These are phyloP conservation scores for Xanthoconium stramineum DNA, from an alignment of 768 basidiomycete species.

Conservation along the genomic window DNA sequence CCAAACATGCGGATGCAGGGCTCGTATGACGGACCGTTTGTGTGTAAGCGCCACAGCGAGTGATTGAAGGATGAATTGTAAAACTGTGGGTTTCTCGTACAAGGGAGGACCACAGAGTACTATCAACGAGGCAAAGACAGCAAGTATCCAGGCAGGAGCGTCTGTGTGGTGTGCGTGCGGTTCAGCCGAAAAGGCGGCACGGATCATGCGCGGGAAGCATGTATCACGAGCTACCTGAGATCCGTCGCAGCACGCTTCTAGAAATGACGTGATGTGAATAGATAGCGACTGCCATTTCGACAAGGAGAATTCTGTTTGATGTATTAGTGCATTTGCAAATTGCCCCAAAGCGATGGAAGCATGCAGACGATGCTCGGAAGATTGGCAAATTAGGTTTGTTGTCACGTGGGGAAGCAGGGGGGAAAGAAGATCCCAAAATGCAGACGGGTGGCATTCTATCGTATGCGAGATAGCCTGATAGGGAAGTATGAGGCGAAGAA, in stretches of 20 bases:
- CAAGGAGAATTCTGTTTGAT: constrained; percentile 31
- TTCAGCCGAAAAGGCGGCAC: constrained; percentile 25
- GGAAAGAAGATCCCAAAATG: constrained; percentile 16
- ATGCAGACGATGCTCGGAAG: constrained; percentile 18
- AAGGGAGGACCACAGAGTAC: constrained; percentile 43
- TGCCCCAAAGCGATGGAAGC: constrained; percentile 22
- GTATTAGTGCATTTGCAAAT: constrained; percentile 28
- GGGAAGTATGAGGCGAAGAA: constrained; percentile 4
- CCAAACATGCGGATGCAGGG: constrained; percentile 48
- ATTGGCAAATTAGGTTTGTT: constrained; percentile 10
- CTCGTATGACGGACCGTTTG: constrained; percentile 33
- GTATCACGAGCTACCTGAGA: neutral
- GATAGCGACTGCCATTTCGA: constrained; percentile 26
- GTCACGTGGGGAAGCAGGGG: constrained; percentile 24
- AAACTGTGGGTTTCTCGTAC: constrained; percentile 37
- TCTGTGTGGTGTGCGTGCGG: constrained; percentile 17
- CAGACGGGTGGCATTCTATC: constrained; percentile 14
- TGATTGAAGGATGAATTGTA: constrained; percentile 38
- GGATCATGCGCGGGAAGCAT: constrained; percentile 28
- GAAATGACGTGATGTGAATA: constrained; percentile 24
- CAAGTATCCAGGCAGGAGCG: constrained; percentile 43
- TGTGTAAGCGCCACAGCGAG: constrained; percentile 35
- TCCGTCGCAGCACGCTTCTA: constrained; percentile 16
- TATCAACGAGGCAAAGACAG: constrained; percentile 44
- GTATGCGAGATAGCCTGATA: constrained; percentile 26